Percentiles rank a stretch among this genome's conserved stretches.
Conservation (phyloP, 768 basidiomycete species). For the Amanita molliuscula region DNA sequence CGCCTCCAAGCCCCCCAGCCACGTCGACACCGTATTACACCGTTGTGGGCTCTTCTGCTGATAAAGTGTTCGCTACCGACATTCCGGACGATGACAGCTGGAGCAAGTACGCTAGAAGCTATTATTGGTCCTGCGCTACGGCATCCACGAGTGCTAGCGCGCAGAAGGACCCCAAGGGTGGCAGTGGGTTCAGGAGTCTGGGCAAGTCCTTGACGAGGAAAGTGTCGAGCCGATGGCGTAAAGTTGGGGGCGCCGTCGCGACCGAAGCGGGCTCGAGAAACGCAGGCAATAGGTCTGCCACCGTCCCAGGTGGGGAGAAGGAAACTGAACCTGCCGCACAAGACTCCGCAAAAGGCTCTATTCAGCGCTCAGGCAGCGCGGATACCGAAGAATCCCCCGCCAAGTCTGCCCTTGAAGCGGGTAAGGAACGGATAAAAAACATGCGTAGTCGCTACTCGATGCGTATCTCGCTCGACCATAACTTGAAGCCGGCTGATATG, state of each 20-base stretch:
- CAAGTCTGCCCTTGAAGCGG: background rate
- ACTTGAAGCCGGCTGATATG: background rate
- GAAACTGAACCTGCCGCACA: background rate
- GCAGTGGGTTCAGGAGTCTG: background rate
- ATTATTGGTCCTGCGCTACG: conserved; percentile 1
- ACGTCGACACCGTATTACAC: background rate
- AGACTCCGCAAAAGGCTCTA: background rate
- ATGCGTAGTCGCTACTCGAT: conserved; percentile 1
- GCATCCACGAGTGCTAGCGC: background rate
- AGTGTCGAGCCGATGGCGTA: background rate
- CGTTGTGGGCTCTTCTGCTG: background rate
- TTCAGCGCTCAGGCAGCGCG: background rate
- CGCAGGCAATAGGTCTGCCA: background rate
- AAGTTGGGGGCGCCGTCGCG: background rate
- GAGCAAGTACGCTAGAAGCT: background rate
- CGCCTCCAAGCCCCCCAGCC: background rate
- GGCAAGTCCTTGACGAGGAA: conserved; percentile 4
- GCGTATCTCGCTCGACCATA: background rate
- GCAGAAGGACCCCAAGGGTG: background rate
- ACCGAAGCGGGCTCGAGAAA: background rate
- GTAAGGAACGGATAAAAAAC: background rate
- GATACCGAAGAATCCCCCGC: background rate
- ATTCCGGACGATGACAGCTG: background rate
- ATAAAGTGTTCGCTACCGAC: background rate
- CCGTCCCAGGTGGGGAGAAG: background rate